A percentile compares a stretch with the other conserved stretches of the same genome.
Evolutionary conservation across 441 rosid species (phyloP).

Genomic region (Pelargonium australe): DNA sequence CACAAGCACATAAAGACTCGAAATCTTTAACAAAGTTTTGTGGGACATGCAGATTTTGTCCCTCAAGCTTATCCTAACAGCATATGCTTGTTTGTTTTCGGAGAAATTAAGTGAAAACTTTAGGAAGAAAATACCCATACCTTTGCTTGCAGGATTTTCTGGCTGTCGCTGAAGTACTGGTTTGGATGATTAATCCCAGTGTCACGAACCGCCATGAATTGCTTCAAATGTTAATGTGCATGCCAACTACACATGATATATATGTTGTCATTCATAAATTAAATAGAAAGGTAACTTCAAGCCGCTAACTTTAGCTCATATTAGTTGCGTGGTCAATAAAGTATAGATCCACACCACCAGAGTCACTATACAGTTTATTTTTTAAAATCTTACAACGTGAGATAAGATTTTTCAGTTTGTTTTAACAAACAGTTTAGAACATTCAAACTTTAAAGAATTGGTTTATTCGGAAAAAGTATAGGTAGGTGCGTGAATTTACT

Average conservation of each 20-base stretch:
- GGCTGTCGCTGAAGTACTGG: constrained; percentile 35
- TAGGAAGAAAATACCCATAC: not conserved
- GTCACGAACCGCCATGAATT: constrained; percentile 58
- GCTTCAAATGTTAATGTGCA: constrained; percentile 92
- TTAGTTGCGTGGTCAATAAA: too few relatives aligned
- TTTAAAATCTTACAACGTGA: too few relatives aligned
- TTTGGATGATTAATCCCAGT: constrained; percentile 92
- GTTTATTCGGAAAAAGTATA: too few relatives aligned
- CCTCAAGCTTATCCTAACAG: not conserved
- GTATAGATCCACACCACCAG: too few relatives aligned
- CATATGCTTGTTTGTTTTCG: not conserved
- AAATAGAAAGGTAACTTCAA: too few relatives aligned
- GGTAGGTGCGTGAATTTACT: too few relatives aligned
- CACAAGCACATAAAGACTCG: not conserved
- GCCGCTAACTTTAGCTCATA: too few relatives aligned
- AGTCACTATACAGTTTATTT: too few relatives aligned
- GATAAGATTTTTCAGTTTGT: too few relatives aligned
- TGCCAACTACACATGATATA: constrained; percentile 51
- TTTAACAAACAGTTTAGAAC: too few relatives aligned
- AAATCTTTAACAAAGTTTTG: not conserved
- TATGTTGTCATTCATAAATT: too few relatives aligned
- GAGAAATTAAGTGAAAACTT: not conserved
- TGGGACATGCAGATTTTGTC: not conserved
- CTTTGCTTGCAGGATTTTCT: not conserved
- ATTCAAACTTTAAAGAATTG: too few relatives aligned